Evolutionary conservation across 331 rosid species (phyloP).

Genomic region (Stylosanthes scabra): DNA sequence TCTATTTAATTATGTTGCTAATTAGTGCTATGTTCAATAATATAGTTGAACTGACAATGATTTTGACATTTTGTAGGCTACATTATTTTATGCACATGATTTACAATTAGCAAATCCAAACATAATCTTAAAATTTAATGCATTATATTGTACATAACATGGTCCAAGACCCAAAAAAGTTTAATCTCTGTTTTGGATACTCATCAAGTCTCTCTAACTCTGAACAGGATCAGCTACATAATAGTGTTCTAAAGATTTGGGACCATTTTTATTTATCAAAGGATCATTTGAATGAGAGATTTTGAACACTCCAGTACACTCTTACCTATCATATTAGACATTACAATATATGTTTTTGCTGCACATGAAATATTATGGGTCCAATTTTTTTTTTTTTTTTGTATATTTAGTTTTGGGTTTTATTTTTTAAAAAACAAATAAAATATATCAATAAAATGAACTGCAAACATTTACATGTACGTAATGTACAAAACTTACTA

Average conservation of each 20-base stretch:
- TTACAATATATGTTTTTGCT: slow-evolving; percentile 12
- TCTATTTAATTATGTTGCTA: slow-evolving; percentile 8
- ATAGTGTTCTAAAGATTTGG: slow-evolving; percentile 25
- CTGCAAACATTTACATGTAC: neutral
- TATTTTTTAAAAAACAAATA: too few species aligned
- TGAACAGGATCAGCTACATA: slow-evolving; percentile 42
- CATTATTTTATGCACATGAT: slow-evolving; percentile 42
- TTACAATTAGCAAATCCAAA: slow-evolving; percentile 37
- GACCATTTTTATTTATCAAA: slow-evolving; percentile 23
- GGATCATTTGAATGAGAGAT: slow-evolving; percentile 16
- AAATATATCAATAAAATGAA: neutral
- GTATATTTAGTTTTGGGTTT: neutral
- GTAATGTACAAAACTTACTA: neutral
- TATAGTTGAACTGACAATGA: slow-evolving; percentile 32
- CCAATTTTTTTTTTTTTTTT: neutral
- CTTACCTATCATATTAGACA: neutral
- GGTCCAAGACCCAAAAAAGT: slow-evolving; percentile 42
- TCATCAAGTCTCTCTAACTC: slow-evolving; percentile 17
- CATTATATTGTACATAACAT: slow-evolving; percentile 44
- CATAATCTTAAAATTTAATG: slow-evolving; percentile 32
- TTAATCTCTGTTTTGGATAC: slow-evolving; percentile 31
- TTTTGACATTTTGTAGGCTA: slow-evolving; percentile 34
- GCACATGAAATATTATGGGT: neutral
- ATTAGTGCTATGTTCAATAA: slow-evolving; percentile 3
- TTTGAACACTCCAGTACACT: slow-evolving; percentile 11